A percentile compares a stretch with the other conserved stretches of the same genome.
Conservation (phyloP, 2,329 filamentous ascomycete species). For the Aureobasidium sp. region DNA sequence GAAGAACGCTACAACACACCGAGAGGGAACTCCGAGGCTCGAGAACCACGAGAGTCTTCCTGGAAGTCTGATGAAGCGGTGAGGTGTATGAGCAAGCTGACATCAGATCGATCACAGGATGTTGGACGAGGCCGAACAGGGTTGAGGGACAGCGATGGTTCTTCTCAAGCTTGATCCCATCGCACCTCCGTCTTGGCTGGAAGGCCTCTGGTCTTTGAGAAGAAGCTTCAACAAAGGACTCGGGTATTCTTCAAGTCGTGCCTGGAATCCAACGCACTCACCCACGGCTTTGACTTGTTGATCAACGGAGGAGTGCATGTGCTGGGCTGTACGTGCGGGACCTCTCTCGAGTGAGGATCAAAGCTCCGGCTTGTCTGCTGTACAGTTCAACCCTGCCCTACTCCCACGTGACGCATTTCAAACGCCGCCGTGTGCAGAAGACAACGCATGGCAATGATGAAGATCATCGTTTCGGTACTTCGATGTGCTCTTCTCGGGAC, state of each 20-base stretch:
- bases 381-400: slow-evolving; percentile 22
- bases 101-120: slow-evolving; percentile 11
- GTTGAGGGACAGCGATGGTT: slow-evolving; percentile 16
- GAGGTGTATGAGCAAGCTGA: slow-evolving; percentile 16
- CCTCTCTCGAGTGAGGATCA: slow-evolving; percentile 91
- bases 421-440: slow-evolving; percentile 8
- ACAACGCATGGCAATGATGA: slow-evolving; percentile 12
- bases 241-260: not conserved
- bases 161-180: slow-evolving; percentile 16
- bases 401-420: slow-evolving; percentile 11
- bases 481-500: slow-evolving; percentile 9
- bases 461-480: slow-evolving; percentile 1
- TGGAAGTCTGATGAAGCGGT: slow-evolving; percentile 20
- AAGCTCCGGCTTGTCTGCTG: slow-evolving; percentile 81
- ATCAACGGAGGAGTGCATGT: slow-evolving; percentile 21
- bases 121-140: slow-evolving; percentile 11
- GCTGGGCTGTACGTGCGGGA: slow-evolving; percentile 44
- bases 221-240: not conserved
- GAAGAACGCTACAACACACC: slow-evolving; percentile 71
- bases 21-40: slow-evolving; percentile 45
- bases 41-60: slow-evolving; percentile 1
- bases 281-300: slow-evolving; percentile 7
- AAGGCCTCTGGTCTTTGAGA: not conserved
- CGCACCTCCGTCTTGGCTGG: not conserved
- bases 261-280: not conserved